Evolutionary conservation across 1,284 basidiomycete species (phyloP).

Genomic region (Trametes sp.): DNA sequence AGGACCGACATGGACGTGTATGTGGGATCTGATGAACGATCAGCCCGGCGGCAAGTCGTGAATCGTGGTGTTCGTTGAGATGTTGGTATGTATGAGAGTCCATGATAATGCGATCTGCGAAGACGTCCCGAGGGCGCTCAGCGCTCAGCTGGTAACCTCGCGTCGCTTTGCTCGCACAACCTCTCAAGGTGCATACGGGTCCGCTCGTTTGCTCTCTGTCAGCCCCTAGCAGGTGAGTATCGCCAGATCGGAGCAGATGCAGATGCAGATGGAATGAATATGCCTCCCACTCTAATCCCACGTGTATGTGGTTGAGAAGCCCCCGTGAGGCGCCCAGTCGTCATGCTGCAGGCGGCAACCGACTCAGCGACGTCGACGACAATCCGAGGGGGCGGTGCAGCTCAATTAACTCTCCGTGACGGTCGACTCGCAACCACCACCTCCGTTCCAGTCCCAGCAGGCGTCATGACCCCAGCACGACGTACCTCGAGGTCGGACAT

Average conservation of each 20-base stretch:
- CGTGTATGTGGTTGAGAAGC: slow-evolving; percentile 9
- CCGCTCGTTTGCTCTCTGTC: neutral
- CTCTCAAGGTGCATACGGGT: neutral
- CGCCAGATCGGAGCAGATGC: neutral
- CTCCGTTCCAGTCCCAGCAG: too few species aligned
- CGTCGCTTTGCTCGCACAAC: neutral
- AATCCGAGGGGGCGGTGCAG: slow-evolving; percentile 6
- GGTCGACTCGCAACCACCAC: neutral
- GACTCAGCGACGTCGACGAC: neutral
- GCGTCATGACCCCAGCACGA: too few species aligned
- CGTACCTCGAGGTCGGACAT: neutral
- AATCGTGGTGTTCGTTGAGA: neutral
- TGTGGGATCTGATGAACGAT: neutral
- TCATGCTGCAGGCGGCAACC: neutral
- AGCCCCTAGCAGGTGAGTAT: neutral
- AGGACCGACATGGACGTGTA: neutral
- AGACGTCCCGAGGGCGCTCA: neutral
- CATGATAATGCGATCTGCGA: neutral
- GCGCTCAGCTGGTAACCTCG: neutral
- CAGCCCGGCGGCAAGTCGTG: neutral
- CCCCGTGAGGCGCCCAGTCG: neutral
- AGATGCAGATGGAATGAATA: neutral
- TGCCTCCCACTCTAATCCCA: slow-evolving; percentile 1
- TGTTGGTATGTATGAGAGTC: too few species aligned
- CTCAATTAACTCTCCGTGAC: slow-evolving; percentile 5